Percentiles rank a stretch among this genome's conserved stretches.
Evolutionary conservation across 2,329 filamentous ascomycete species (phyloP).

Genomic region (Aspergillus novoparasiticus): DNA sequence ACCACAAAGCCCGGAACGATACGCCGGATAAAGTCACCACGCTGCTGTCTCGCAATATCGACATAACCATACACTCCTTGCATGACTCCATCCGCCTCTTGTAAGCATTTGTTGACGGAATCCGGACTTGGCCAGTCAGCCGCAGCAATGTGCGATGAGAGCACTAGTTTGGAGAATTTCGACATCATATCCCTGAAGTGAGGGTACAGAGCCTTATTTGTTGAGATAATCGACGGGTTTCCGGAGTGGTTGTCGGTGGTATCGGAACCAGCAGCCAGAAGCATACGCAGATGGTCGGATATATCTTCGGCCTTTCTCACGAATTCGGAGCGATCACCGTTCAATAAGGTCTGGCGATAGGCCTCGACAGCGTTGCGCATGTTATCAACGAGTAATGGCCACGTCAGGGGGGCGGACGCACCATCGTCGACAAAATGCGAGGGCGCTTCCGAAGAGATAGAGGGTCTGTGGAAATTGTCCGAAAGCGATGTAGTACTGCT

Average conservation of each 20-base stretch:
- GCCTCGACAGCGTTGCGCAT: constrained; percentile 89
- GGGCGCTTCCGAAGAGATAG: constrained; percentile 60
- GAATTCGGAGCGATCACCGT: constrained; percentile 82
- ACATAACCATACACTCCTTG: constrained; percentile 95
- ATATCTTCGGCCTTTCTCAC: constrained; percentile 96
- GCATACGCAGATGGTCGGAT: constrained; percentile 88
- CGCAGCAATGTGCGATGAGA: constrained; percentile 96
- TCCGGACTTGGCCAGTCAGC: constrained; percentile 94
- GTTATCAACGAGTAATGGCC: constrained; percentile 86
- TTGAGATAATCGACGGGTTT: constrained; percentile 98
- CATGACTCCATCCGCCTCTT: constrained; percentile 95
- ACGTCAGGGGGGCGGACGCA: constrained; percentile 77
- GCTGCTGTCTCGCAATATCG: constrained; percentile 88
- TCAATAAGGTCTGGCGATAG: constrained; percentile 86
- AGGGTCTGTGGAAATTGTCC: constrained; percentile 50
- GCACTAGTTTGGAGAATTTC: constrained; percentile 97
- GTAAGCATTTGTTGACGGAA: constrained; percentile 90
- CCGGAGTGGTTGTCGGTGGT: constrained; percentile 99
- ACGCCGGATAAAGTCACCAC: constrained; percentile 90
- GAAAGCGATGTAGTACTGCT: constrained; percentile 59
- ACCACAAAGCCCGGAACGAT: constrained; percentile 91
- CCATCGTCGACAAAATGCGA: constrained; percentile 90
- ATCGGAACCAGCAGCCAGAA: constrained; percentile 92
- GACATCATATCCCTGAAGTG: constrained; percentile 99
- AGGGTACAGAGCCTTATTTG: constrained; percentile 94